These are phyloP conservation scores for Sarocladiaceae sp. DNA, from an alignment of 2,329 filamentous ascomycete species.

Conservation along the genomic window DNA sequence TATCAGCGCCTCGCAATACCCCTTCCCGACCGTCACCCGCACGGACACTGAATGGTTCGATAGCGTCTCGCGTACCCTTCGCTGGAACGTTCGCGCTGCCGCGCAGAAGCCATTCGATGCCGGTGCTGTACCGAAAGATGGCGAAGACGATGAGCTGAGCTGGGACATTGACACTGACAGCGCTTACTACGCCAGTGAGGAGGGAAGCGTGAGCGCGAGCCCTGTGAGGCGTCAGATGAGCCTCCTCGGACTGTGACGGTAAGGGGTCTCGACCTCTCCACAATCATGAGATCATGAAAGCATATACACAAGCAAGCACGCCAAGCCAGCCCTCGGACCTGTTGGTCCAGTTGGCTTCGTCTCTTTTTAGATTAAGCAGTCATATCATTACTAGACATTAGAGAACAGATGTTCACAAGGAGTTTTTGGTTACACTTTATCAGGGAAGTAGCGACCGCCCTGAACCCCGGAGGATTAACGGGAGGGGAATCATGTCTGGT, in stretches of 20 bases:
- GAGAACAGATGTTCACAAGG: too few species aligned
- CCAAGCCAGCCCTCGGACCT: too few species aligned
- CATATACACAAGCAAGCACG: slow-evolving; percentile 5
- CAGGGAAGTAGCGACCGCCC: too few species aligned
- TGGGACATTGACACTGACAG: slow-evolving; percentile 96
- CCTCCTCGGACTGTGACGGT: slow-evolving; percentile 47
- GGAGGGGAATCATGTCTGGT: too few species aligned
- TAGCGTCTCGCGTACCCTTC: slow-evolving; percentile 81
- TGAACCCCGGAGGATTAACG: too few species aligned
- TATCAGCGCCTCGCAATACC: slow-evolving; percentile 91
- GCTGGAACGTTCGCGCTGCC: slow-evolving; percentile 92
- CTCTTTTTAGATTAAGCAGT: too few species aligned
- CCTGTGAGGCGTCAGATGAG: slow-evolving; percentile 69
- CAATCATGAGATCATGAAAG: slow-evolving; percentile 6
- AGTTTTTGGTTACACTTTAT: too few species aligned
- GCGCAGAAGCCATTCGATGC: slow-evolving; percentile 83
- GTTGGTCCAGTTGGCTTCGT: too few species aligned
- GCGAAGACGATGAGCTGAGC: slow-evolving; percentile 51
- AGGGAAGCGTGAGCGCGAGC: slow-evolving; percentile 60
- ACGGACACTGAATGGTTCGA: slow-evolving; percentile 94
- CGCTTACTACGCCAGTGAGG: slow-evolving; percentile 64
- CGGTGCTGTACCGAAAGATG: slow-evolving; percentile 37
- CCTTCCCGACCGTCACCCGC: slow-evolving; percentile 91
- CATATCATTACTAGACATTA: too few species aligned
- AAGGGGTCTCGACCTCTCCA: not conserved